Evolutionary conservation across 352 stramenopile genomes (phyloP).

Genomic region (Blastocystis sp.): DNA sequence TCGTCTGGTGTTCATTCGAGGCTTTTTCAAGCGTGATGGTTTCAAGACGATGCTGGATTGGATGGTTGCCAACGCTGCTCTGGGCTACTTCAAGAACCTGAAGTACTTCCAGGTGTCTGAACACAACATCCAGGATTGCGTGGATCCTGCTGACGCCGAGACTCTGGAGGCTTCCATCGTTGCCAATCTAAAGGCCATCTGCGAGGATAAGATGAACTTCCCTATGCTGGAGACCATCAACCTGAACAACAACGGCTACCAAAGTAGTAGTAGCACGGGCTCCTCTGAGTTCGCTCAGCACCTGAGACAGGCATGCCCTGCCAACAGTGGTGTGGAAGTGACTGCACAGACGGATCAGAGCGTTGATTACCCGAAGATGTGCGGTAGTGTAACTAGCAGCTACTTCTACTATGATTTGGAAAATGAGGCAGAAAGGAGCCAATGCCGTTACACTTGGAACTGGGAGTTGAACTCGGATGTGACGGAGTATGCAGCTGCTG

Average conservation of each 20-base stretch:
- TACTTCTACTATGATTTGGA: neutral
- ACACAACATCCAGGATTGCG: neutral
- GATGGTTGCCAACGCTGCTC: neutral
- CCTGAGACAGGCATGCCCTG: neutral
- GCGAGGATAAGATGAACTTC: conserved; percentile 19
- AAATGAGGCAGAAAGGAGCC: neutral
- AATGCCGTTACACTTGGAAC: neutral
- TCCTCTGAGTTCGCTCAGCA: no score
- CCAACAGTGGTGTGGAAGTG: neutral
- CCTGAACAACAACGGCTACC: conserved; percentile 7
- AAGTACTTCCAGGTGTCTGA: conserved; percentile 2
- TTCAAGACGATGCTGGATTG: neutral
- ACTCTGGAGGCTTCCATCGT: neutral
- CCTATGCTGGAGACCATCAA: neutral
- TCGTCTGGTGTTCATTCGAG: conserved; percentile 5
- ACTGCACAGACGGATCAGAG: neutral
- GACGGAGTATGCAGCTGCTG: neutral
- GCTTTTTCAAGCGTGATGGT: neutral
- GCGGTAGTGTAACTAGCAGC: neutral
- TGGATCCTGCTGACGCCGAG: neutral
- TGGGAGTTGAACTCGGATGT: neutral
- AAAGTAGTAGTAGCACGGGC: no score
- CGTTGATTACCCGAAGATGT: neutral
- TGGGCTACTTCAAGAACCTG: conserved; percentile 28
- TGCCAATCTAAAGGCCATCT: neutral